Evolutionary conservation across 2,329 filamentous ascomycete genomes (phyloP).

Genomic region (Diaporthe aspalathi): DNA sequence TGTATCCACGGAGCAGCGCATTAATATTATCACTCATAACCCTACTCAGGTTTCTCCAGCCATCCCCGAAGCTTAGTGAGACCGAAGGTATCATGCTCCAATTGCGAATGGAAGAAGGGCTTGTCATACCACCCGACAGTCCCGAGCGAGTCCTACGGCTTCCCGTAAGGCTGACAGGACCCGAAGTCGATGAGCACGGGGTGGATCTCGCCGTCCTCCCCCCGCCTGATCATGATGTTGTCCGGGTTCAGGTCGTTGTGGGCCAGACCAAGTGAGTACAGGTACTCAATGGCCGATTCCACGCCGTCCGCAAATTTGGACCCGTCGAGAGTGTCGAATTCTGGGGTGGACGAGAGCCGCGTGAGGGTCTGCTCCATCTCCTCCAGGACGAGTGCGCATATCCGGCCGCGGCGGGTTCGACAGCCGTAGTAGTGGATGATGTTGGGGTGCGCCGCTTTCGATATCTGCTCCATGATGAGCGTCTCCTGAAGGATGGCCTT

Average conservation of each 20-base stretch:
- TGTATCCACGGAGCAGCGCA: not conserved
- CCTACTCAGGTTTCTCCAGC: not conserved
- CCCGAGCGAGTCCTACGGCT: not conserved
- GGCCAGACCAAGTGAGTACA: slow-evolving; percentile 8
- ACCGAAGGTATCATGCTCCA: not conserved
- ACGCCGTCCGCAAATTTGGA: slow-evolving; percentile 8
- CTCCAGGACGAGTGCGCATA: slow-evolving; percentile 34
- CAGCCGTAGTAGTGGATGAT: slow-evolving; percentile 38
- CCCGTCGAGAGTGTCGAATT: not conserved
- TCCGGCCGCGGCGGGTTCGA: slow-evolving; percentile 22
- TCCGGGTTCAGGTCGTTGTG: slow-evolving; percentile 30
- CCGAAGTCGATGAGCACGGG: slow-evolving; percentile 25
- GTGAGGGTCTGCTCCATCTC: slow-evolving; percentile 1
- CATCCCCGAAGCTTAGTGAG: not conserved
- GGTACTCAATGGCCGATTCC: slow-evolving; percentile 23
- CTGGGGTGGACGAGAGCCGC: not conserved
- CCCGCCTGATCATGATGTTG: slow-evolving; percentile 21
- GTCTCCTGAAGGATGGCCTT: slow-evolving; percentile 31
- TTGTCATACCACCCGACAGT: slow-evolving; percentile 28
- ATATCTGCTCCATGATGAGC: slow-evolving; percentile 35
- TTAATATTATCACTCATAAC: not conserved
- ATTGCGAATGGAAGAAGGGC: not conserved
- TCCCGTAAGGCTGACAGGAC: slow-evolving; percentile 1
- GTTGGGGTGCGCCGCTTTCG: slow-evolving; percentile 24
- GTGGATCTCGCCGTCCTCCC: not conserved